Conservation (phyloP, 2,329 filamentous ascomycete species). For the Didymosphaeria variabile region DNA sequence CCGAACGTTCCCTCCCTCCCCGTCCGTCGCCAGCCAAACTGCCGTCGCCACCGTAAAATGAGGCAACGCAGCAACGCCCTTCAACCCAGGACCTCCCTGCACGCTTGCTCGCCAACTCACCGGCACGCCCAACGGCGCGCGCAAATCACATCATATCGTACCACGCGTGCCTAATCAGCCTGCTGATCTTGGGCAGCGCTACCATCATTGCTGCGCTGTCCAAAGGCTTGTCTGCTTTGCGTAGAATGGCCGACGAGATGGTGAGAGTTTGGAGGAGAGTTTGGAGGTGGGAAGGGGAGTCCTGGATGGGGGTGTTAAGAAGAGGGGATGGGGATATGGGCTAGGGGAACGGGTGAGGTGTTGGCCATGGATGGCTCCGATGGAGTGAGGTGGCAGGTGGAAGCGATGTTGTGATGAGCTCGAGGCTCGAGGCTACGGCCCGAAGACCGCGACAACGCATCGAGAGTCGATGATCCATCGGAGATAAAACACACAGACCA, state of each 20-base stretch:
- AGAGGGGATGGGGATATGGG: background rate
- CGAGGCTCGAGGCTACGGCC: background rate
- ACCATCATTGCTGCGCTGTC: background rate
- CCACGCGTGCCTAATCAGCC: slow-evolving; percentile 1
- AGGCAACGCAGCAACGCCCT: background rate
- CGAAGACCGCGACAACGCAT: background rate
- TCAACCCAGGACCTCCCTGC: slow-evolving; percentile 12
- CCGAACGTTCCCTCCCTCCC: too few relatives aligned
- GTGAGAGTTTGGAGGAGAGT: background rate
- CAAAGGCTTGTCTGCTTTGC: background rate
- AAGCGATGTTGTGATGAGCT: background rate
- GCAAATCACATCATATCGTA: slow-evolving; percentile 3
- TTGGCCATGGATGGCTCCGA: background rate
- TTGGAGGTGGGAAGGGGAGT: background rate
- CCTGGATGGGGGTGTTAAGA: background rate
- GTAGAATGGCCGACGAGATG: background rate
- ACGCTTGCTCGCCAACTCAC: slow-evolving; percentile 3
- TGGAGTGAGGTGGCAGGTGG: background rate
- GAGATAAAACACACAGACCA: background rate
- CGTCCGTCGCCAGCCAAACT: background rate
- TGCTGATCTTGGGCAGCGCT: slow-evolving; percentile 4
- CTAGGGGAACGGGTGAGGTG: background rate
- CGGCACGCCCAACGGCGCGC: background rate
- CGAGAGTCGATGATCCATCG: background rate
- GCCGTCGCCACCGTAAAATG: slow-evolving; percentile 7